phyloP scores from a whole-genome alignment of 2,329 filamentous ascomycete genomes.

The Chlorencoelia australis region DNA sequence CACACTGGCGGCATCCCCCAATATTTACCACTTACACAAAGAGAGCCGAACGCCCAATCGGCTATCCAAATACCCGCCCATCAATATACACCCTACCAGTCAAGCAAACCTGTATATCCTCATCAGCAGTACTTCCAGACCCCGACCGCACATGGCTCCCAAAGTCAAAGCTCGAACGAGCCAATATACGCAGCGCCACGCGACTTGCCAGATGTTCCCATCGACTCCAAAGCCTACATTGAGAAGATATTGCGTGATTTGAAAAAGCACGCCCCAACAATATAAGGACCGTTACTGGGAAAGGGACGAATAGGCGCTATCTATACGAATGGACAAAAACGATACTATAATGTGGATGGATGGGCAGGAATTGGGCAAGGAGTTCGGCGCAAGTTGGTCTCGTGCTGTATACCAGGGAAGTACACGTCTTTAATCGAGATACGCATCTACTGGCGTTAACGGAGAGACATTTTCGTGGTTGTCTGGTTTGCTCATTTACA shows the following conservation, averaged over 20 bases:
- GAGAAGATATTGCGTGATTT: constrained; percentile 44
- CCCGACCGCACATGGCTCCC: background rate
- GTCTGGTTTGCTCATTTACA: too few relatives aligned
- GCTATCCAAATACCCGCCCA: constrained; percentile 1
- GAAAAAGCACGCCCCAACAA: constrained; percentile 28
- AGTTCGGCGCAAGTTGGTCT: too few relatives aligned
- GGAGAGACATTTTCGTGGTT: too few relatives aligned
- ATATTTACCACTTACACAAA: constrained; percentile 4
- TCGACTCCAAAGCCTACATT: constrained; percentile 32
- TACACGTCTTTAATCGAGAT: too few relatives aligned
- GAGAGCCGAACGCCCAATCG: constrained; percentile 1
- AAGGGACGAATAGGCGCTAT: too few relatives aligned
- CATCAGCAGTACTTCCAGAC: constrained; percentile 20
- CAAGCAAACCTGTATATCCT: constrained; percentile 15
- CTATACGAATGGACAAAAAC: too few relatives aligned
- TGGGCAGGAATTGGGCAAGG: too few relatives aligned
- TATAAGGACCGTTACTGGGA: too few relatives aligned
- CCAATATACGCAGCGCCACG: constrained; percentile 8
- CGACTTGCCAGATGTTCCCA: constrained; percentile 26
- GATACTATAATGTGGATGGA: too few relatives aligned
- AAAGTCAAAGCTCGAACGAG: background rate
- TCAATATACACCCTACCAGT: constrained; percentile 4
- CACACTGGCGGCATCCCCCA: constrained; percentile 2
- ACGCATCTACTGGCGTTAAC: too few relatives aligned
- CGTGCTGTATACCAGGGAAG: too few relatives aligned